A percentile compares a stretch with the other conserved stretches of the same genome.
phyloP scores from a whole-genome alignment of 345 rosid species.

The Aurinia saxatilis region DNA sequence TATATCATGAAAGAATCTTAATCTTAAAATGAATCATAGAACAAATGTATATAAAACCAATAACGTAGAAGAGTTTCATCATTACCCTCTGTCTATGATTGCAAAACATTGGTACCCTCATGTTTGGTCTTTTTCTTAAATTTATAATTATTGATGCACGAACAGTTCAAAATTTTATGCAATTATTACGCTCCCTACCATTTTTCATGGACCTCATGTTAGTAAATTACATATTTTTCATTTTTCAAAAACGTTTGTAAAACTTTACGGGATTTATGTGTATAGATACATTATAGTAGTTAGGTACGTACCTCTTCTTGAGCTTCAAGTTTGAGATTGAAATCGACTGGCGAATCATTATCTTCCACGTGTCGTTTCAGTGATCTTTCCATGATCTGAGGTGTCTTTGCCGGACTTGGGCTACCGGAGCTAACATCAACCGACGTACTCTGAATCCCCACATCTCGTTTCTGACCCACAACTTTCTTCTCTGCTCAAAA shows the following conservation, averaged over 20 bases:
- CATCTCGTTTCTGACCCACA: conserved; percentile 55
- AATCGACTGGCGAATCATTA: conserved; percentile 34
- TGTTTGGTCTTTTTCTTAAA: conserved; percentile 14
- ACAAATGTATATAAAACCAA: background rate
- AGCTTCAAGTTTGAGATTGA: conserved; percentile 33
- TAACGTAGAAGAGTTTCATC: conserved; percentile 8
- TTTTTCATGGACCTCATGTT: conserved; percentile 14
- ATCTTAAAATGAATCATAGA: conserved; percentile 7
- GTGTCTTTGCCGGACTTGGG: conserved; percentile 74
- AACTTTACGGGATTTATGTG: too few species aligned
- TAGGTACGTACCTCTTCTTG: conserved; percentile 41
- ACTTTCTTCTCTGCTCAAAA: conserved; percentile 42
- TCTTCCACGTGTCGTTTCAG: conserved; percentile 40
- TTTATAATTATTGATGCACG: conserved; percentile 26
- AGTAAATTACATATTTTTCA: background rate
- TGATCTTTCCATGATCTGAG: conserved; percentile 50
- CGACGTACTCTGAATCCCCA: conserved; percentile 79
- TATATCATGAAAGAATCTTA: conserved; percentile 12
- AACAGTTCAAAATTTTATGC: conserved; percentile 15
- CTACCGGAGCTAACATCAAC: conserved; percentile 48
- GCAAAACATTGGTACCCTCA: conserved; percentile 3
- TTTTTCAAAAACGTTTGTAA: background rate
- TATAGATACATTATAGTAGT: too few species aligned
- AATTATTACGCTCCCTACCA: conserved; percentile 7
- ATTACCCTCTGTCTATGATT: conserved; percentile 8